A percentile compares a stretch with the other conserved stretches of the same genome.
Evolutionary conservation across 2,329 filamentous ascomycete species (phyloP).

Genomic region (Diaporthe australafricana): DNA sequence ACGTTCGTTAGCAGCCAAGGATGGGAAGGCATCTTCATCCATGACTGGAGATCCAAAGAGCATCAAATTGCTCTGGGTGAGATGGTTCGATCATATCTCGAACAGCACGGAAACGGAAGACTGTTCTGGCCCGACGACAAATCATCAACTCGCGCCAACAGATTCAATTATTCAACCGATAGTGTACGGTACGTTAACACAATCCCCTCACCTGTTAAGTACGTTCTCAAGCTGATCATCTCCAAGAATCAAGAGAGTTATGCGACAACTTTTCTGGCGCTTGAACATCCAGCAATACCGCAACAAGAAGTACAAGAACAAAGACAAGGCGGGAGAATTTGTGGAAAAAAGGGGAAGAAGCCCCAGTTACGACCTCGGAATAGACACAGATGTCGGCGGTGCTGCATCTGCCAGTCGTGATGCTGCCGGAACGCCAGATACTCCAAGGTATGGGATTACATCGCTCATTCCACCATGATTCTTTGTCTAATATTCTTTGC

Average conservation of each 20-base stretch:
- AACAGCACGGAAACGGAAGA: not conserved
- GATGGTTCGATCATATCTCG: conserved; percentile 6
- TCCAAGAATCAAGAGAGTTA: not conserved
- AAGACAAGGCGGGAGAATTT: no score
- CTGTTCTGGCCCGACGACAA: not conserved
- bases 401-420: not conserved
- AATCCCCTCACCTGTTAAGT: not conserved
- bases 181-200: not conserved
- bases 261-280: conserved; percentile 1
- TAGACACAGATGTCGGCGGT: not conserved
- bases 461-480: not conserved
- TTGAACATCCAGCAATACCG: conserved; percentile 1
- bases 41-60: conserved; percentile 2
- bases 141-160: not conserved
- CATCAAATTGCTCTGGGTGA: not conserved
- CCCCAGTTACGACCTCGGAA: not conserved
- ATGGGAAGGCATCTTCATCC: not conserved
- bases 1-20: not conserved
- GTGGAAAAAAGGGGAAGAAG: not conserved
- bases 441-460: not conserved
- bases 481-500: not conserved
- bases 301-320: not conserved
- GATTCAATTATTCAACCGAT: not conserved
- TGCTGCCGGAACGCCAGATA: not conserved
- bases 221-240: not conserved